Base-by-base conservation (phyloP, 2,329 filamentous ascomycete genomes). In the Aspergillus ibericus region DNA sequence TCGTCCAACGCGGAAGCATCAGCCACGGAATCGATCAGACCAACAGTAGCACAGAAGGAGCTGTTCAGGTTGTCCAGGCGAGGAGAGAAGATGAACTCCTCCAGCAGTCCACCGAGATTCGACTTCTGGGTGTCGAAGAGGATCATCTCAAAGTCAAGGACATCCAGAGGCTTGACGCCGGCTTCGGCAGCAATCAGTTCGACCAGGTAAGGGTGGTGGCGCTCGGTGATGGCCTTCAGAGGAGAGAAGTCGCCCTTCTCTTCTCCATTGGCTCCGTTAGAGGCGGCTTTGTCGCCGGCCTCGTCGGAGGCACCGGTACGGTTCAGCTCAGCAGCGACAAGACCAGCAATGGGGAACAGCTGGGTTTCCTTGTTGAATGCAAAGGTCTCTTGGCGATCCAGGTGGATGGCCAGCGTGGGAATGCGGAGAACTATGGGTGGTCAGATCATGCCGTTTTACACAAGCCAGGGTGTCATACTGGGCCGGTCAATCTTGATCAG, bases 291-390 rank as follows among this genome's bases (percentile, higher is more conserved):
- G 2, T 72, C 64, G 15, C 75, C 58, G 12, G 56, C 54, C 16
- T 71, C 70, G 46, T 77, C 73, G 44, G 76, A 68, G 53, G 80
- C 67, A 38, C 82, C 85, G 22, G 86, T 85, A 65, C 91, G 84
- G 80, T 97, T 97, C 59, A 99, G 83, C 79, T 97, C 93, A 2
- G 92, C 91, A 53, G 90, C 87, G 2, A 91, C 89, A 55, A 99
- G 82, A 5, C 95, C 95, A 20, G 90, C 88, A 70, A 99, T 97
- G 5, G 95, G 95, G 71, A 96, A 96, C 22, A 99, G 80, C 75
- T 99, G 93, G 22, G 89, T 92, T 81, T 99, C 95, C 81, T 97
- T 98, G 82, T 98, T 99, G 72, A 96, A 96, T 56, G 91, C 83
- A 70, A 99, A 99, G 62, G 83, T 91, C 68, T 90, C 84, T 68